A percentile compares a stretch with the other conserved stretches of the same genome.
Evolutionary conservation across 495 filamentous ascomycete genomes (phyloP).

Genomic region (Aspergillus hancockii): DNA sequence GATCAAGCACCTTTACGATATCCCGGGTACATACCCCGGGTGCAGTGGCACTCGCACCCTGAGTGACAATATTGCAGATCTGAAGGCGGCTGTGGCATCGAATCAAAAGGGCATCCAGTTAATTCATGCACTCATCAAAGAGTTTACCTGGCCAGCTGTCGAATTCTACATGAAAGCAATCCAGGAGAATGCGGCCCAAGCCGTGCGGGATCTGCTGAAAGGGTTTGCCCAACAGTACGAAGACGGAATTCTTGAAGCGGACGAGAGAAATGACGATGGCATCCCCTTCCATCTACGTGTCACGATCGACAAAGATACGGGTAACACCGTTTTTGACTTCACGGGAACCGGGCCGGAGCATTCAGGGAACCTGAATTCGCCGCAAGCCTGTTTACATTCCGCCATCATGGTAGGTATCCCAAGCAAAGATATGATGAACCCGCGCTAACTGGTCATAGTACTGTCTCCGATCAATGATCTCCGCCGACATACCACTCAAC

Average conservation of each 20-base stretch:
- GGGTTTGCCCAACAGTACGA: conserved; percentile 70
- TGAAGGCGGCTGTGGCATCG: conserved; percentile 91
- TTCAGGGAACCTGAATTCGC: conserved; percentile 89
- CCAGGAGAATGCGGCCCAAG: conserved; percentile 84
- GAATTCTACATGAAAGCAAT: conserved; percentile 93
- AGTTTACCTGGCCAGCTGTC: conserved; percentile 87
- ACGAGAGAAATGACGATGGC: conserved; percentile 94
- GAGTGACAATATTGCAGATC: conserved; percentile 89
- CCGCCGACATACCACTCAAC: conserved; percentile 88
- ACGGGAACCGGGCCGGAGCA: conserved; percentile 79
- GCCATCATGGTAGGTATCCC: conserved; percentile 45
- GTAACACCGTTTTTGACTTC: conserved; percentile 91
- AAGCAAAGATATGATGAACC: neutral
- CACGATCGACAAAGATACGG: conserved; percentile 76
- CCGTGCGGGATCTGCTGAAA: conserved; percentile 78
- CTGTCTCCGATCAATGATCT: conserved; percentile 82
- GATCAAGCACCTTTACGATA: conserved; percentile 73
- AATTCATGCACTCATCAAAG: conserved; percentile 76
- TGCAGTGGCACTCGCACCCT: conserved; percentile 88
- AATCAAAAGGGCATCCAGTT: conserved; percentile 95
- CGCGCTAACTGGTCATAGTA: conserved; percentile 43
- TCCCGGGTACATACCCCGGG: conserved; percentile 80
- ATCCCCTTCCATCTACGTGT: conserved; percentile 83
- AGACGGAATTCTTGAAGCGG: conserved; percentile 72
- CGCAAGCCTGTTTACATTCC: conserved; percentile 81